phyloP scores from a whole-genome alignment of 495 filamentous ascomycete genomes.

The Pseudevernia furfuracea region DNA sequence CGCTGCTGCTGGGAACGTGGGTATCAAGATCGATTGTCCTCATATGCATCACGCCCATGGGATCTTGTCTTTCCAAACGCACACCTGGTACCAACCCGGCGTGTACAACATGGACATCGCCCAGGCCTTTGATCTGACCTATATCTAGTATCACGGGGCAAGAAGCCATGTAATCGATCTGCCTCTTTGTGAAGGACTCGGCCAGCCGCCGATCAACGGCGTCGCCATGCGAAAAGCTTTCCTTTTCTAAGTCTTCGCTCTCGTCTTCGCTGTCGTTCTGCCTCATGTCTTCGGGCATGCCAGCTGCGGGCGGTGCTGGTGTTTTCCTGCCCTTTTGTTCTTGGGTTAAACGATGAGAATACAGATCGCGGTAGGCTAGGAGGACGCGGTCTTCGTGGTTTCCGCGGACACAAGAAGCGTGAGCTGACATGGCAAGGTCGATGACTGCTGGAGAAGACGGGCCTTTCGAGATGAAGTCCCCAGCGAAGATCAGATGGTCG shows the following conservation, averaged over 20 bases:
- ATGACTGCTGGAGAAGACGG: conserved; percentile 77
- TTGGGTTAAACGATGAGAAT: conserved; percentile 28
- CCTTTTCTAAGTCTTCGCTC: conserved; percentile 26
- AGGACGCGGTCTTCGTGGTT: conserved; percentile 89
- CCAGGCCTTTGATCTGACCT: conserved; percentile 49
- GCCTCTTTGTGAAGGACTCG: conserved; percentile 45
- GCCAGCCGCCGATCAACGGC: conserved; percentile 43
- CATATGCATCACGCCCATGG: conserved; percentile 85
- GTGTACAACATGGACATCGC: conserved; percentile 68
- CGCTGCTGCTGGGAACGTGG: conserved; percentile 50
- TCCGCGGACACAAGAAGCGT: conserved; percentile 74
- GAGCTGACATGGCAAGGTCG: conserved; percentile 57
- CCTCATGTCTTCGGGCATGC: conserved; percentile 21
- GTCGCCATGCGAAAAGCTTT: conserved; percentile 34
- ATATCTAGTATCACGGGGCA: conserved; percentile 71
- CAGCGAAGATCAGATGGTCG: conserved; percentile 76
- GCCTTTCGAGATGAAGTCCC: conserved; percentile 83
- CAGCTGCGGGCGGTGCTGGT: conserved; percentile 18
- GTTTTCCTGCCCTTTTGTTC: conserved; percentile 14
- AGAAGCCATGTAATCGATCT: conserved; percentile 59
- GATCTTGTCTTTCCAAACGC: conserved; percentile 64
- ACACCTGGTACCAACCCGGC: conserved; percentile 74
- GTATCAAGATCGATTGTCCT: conserved; percentile 61
- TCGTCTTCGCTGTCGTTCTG: conserved; percentile 22
- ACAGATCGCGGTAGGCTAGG: conserved; percentile 41